These are phyloP conservation scores for Suhomyces faveliae DNA, from an alignment of 805 yeast genomes.

Conservation along the genomic window DNA sequence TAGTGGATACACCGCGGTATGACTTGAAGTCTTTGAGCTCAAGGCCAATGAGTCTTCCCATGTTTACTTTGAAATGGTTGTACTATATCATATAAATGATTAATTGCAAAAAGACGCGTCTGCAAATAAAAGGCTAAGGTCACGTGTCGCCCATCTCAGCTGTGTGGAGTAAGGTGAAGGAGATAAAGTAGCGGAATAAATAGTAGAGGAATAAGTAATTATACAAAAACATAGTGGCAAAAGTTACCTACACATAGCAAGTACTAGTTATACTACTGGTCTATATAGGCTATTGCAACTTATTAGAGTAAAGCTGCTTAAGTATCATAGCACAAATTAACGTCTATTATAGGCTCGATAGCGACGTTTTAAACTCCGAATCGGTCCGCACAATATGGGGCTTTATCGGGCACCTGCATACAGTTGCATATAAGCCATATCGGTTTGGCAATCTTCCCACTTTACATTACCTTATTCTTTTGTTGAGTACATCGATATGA, in stretches of 20 bases:
- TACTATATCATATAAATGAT: neutral
- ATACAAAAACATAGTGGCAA: too few species aligned
- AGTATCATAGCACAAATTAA: too few species aligned
- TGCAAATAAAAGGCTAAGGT: neutral
- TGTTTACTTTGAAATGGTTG: conserved; percentile 19
- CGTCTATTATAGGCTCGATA: neutral
- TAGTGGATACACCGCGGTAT: conserved; percentile 68
- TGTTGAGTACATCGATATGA: neutral
- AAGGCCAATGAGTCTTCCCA: conserved; percentile 82
- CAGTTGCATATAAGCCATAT: neutral
- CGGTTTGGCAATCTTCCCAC: neutral
- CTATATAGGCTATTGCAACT: too few species aligned
- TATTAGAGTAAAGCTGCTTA: too few species aligned
- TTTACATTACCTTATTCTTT: neutral
- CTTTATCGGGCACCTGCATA: neutral
- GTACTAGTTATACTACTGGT: too few species aligned
- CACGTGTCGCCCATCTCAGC: neutral
- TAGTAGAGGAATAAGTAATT: too few species aligned
- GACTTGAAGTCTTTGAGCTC: conserved; percentile 90
- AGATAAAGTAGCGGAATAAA: neutral
- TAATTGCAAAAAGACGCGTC: conserved; percentile 7
- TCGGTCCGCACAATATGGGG: neutral
- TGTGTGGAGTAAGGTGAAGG: neutral
- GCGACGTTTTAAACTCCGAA: neutral
- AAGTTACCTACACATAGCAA: too few species aligned